Evolutionary conservation across 2,329 filamentous ascomycete genomes (phyloP), one percentile per base, ranked within the genome.

Genomic region (Fusarium sp.): DNA sequence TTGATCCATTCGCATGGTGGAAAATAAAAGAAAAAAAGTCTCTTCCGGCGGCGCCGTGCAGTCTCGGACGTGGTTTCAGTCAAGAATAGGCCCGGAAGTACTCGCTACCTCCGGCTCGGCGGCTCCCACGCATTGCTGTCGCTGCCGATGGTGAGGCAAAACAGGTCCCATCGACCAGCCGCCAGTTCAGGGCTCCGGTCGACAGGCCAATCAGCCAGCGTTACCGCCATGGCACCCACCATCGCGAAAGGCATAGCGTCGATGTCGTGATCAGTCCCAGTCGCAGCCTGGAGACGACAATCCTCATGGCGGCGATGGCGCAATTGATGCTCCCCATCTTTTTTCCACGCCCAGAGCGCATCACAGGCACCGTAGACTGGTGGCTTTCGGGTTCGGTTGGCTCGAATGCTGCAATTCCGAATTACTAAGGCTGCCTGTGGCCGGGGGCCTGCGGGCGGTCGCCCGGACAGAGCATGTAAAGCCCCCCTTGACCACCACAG

Each of bases 241-340:
- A 83, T 85, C 84, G 84, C 84, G 84, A 86, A 85, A 85, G 85
- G 81, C 72, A 83, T 87, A 86, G 85, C 85, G 85, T 83, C 82
- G 85, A 87, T 87, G 86, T 87, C 85, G 86, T 87, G 85, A 87
- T 87, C 83, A 80, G 77, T 83, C 80, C 80, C 79, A 80, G 78
- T 80, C 79, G 71, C 77, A 79, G 77, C 78, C 76, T 70, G 67
- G 65, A 78, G 74, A 74, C 71, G 72, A 76, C 75, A 75, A 73
- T 78, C 71, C 76, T 79, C 66, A 77, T 77, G 76, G 78, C 76
- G 76, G 78, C 82, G 79, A 83, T 83, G 79, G 81, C 82, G 82
- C 83, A 81, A 83, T 82, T 77, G 64, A 65, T 69, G 54, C 68
- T 77, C 77, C 75, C 77, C 77, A 75, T 79, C 75, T 76, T 77